Conservation (phyloP, 2,329 filamentous ascomycete species). For the Blumeriella jaapii region DNA sequence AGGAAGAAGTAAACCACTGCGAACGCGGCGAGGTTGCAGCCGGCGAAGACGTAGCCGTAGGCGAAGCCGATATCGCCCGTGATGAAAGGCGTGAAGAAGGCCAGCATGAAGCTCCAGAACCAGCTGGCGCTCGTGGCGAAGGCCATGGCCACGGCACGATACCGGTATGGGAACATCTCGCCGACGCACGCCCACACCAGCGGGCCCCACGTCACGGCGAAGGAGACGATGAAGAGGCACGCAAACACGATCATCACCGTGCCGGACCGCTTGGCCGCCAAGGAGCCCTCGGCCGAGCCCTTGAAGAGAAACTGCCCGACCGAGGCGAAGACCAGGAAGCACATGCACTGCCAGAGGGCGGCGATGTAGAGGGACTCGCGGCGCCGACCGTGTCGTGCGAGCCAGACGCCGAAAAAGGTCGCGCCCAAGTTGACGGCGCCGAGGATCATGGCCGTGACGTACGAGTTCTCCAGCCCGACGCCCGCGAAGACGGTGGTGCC, state of each 20-base stretch:
- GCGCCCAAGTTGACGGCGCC: constrained; percentile 54
- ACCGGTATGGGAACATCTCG: constrained; percentile 55
- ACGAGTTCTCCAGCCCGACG: constrained; percentile 54
- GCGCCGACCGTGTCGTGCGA: constrained; percentile 58
- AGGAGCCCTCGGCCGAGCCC: constrained; percentile 39
- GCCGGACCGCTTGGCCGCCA: constrained; percentile 41
- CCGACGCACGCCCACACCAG: constrained; percentile 58
- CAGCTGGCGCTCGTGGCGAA: constrained; percentile 52
- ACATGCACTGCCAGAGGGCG: constrained; percentile 58
- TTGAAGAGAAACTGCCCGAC: constrained; percentile 41
- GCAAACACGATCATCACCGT: constrained; percentile 61
- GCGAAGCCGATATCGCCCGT: constrained; percentile 57
- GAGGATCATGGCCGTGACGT: constrained; percentile 56
- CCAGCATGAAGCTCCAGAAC: constrained; percentile 63
- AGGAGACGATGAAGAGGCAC: constrained; percentile 64
- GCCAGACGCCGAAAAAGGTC: constrained; percentile 44
- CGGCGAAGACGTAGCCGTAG: constrained; percentile 61
- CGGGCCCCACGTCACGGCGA: constrained; percentile 59
- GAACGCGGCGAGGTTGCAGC: constrained; percentile 53
- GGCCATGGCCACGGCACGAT: constrained; percentile 49
- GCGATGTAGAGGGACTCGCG: constrained; percentile 55
- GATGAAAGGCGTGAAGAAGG: constrained; percentile 75
- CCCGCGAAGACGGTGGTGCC: constrained; percentile 56
- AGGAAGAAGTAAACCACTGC: constrained; percentile 67
- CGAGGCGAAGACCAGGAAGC: constrained; percentile 47